A percentile compares a stretch with the other conserved stretches of the same genome.
phyloP scores from a whole-genome alignment of 208 protist genomes.

The Naegleria lovaniensis region DNA sequence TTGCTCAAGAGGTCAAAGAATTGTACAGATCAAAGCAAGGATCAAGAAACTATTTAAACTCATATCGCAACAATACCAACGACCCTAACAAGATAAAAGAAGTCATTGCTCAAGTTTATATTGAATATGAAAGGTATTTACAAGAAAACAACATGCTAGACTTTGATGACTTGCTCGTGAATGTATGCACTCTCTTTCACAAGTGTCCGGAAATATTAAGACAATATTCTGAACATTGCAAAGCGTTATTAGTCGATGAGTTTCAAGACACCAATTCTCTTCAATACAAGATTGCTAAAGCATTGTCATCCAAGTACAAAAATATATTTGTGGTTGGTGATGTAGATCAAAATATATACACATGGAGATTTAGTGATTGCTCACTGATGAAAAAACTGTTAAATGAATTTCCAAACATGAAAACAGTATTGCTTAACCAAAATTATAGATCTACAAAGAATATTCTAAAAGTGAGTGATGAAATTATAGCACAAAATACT shows the following conservation, averaged over 20 bases:
- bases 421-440: background rate
- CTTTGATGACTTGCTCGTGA: background rate
- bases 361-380: background rate
- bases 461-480: background rate
- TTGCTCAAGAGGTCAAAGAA: background rate
- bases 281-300: background rate
- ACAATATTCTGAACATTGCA: background rate
- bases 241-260: background rate
- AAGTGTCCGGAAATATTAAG: background rate
- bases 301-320: background rate
- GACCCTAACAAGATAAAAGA: background rate
- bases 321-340: constrained; percentile 20
- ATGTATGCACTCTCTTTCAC: background rate
- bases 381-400: background rate
- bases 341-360: background rate
- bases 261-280: background rate
- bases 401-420: background rate
- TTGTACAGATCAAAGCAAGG: background rate
- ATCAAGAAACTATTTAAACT: background rate
- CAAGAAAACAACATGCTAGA: background rate
- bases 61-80: background rate
- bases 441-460: constrained; percentile 16
- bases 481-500: background rate
- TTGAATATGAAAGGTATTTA: background rate
- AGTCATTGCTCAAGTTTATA: background rate